Conservation (phyloP, 2,329 filamentous ascomycete species). For the Neospermospora avenae region DNA sequence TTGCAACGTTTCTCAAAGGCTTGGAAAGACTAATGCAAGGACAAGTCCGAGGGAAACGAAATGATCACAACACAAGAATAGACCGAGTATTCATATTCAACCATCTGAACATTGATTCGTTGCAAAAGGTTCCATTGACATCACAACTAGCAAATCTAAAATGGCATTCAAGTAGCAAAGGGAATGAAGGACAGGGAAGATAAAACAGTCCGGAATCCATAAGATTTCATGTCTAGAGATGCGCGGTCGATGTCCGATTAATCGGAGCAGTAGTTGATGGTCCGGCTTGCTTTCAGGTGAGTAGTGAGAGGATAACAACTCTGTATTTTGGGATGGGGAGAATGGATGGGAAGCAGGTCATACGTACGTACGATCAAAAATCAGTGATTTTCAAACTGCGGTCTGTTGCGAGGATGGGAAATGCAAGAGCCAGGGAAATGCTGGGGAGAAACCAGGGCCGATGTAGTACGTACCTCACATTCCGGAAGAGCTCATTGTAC, state of each 20-base stretch:
- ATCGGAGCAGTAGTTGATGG: not conserved
- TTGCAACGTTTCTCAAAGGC: no score
- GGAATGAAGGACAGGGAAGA: not conserved
- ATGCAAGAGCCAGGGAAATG: not conserved
- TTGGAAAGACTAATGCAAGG: no score
- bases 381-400: no score
- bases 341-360: not conserved
- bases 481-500: constrained; percentile 6
- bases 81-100: not conserved
- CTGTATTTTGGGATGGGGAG: not conserved
- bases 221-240: constrained; percentile 5
- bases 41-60: not conserved
- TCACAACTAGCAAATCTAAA: not conserved
- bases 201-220: not conserved
- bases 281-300: constrained; percentile 29
- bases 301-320: constrained; percentile 28
- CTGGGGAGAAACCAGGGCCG: constrained; percentile 6
- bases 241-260: constrained; percentile 5
- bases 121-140: not conserved
- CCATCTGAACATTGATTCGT: not conserved
- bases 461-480: constrained; percentile 31
- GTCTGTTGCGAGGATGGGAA: not conserved
- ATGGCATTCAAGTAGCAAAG: not conserved
- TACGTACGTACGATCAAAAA: no score
- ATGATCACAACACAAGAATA: not conserved